Evolutionary conservation across 305 asterid genomes (phyloP).

Genomic region (Fraxinus paxiana): DNA sequence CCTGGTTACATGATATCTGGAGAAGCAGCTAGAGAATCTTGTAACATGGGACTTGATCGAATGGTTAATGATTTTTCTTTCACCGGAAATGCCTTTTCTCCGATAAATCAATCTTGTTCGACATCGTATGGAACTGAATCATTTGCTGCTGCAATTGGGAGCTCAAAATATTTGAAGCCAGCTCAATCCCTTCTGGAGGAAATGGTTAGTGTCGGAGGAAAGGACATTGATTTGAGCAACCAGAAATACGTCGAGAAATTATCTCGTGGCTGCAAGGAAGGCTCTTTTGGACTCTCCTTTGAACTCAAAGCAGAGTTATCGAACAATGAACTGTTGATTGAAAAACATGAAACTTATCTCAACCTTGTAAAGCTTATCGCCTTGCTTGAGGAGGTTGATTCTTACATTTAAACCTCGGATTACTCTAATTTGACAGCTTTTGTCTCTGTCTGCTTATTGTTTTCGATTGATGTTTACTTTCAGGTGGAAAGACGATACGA

Average conservation of each 20-base stretch:
- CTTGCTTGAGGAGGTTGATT: constrained; percentile 62
- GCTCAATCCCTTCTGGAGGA: constrained; percentile 71
- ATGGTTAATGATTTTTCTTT: constrained; percentile 22
- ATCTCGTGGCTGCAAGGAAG: constrained; percentile 38
- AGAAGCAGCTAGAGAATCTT: constrained; percentile 22
- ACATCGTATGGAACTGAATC: constrained; percentile 46
- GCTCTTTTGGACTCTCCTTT: constrained; percentile 42
- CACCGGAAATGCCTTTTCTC: constrained; percentile 25
- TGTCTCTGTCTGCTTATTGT: neutral
- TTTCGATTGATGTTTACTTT: neutral
- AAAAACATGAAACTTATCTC: constrained; percentile 43
- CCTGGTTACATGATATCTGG: constrained; percentile 31
- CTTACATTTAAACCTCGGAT: neutral
- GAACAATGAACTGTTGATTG: constrained; percentile 33
- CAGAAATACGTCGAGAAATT: constrained; percentile 44
- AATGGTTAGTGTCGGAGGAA: constrained; percentile 53
- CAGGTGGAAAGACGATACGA: constrained; percentile 85
- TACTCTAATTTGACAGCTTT: neutral
- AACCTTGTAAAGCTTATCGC: constrained; percentile 60
- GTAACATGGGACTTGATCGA: constrained; percentile 20
- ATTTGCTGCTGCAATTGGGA: constrained; percentile 31
- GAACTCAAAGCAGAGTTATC: constrained; percentile 56
- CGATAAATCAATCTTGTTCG: constrained; percentile 34
- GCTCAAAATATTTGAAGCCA: constrained; percentile 66
- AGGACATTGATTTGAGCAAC: constrained; percentile 39